Evolutionary conservation across 805 yeast species (phyloP).

Genomic region (Cyberlindnera suaveolens): DNA sequence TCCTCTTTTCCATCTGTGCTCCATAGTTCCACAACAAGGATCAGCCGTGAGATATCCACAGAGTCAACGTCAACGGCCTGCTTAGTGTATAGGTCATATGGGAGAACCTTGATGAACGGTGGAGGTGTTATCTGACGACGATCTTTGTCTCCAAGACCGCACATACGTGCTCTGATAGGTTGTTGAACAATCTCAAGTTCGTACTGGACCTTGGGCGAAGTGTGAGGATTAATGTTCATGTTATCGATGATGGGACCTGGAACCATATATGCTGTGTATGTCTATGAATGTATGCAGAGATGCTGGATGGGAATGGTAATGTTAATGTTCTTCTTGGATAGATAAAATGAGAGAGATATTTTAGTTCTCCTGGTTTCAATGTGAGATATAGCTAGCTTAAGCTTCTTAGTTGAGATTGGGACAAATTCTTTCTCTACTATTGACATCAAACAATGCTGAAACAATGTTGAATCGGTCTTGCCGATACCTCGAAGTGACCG

Average conservation of each 20-base stretch:
- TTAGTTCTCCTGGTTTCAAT: too few relatives aligned
- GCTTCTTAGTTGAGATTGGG: too few relatives aligned
- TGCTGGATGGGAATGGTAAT: too few relatives aligned
- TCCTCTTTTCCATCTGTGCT: constrained; percentile 26
- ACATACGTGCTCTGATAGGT: constrained; percentile 40
- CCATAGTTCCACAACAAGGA: constrained; percentile 37
- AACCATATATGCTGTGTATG: too few relatives aligned
- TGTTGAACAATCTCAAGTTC: constrained; percentile 32
- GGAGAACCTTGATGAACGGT: constrained; percentile 23
- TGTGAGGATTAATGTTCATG: neutral
- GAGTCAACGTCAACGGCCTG: constrained; percentile 20
- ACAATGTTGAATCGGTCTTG: too few relatives aligned
- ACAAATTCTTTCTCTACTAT: too few relatives aligned
- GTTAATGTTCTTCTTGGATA: too few relatives aligned
- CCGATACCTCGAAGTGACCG: too few relatives aligned
- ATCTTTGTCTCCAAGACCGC: constrained; percentile 39
- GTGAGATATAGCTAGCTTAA: too few relatives aligned
- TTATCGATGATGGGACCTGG: neutral
- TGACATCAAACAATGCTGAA: too few relatives aligned
- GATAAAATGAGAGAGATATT: too few relatives aligned
- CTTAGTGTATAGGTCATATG: constrained; percentile 20
- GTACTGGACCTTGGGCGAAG: constrained; percentile 7
- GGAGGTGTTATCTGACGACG: constrained; percentile 30
- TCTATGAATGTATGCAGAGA: too few relatives aligned
- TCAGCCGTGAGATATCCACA: constrained; percentile 28